These are phyloP conservation scores for Penicillium flavigenum DNA, from an alignment of 495 filamentous ascomycete genomes.

Conservation along the genomic window DNA sequence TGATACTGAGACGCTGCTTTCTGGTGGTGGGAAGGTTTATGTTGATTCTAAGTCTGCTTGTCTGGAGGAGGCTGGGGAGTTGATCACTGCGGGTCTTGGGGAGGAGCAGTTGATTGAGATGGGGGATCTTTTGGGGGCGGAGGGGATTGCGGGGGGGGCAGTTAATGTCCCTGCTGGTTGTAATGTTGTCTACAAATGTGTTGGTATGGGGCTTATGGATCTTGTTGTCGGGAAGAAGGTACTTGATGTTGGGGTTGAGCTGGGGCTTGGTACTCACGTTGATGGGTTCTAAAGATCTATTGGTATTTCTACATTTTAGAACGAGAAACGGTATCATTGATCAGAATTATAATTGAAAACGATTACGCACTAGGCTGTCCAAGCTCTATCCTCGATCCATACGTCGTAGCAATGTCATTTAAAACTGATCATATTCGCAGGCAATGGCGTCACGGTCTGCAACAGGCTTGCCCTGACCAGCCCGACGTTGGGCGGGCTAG, in stretches of 20 bases:
- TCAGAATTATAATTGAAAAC: background rate
- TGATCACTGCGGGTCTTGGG: constrained; percentile 70
- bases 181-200: constrained; percentile 64
- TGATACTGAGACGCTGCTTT: constrained; percentile 71
- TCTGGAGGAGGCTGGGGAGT: constrained; percentile 82
- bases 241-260: constrained; percentile 66
- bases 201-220: constrained; percentile 52
- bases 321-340: background rate
- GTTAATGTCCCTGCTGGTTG: constrained; percentile 42
- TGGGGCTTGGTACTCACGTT: constrained; percentile 66
- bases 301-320: background rate
- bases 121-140: constrained; percentile 70
- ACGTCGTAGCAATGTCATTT: no score
- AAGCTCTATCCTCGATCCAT: no score
- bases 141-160: constrained; percentile 17
- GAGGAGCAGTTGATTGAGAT: constrained; percentile 76
- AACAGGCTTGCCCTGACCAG: no score
- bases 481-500: no score
- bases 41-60: constrained; percentile 82
- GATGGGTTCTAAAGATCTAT: constrained; percentile 57
- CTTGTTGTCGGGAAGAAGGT: constrained; percentile 63
- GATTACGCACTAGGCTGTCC: background rate
- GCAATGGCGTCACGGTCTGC: no score
- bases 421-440: no score
- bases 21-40: constrained; percentile 68